Percentiles rank a stretch among this genome's conserved stretches.
phyloP scores from a whole-genome alignment of 2,329 filamentous ascomycete genomes.

The Hypoxylon sp. region DNA sequence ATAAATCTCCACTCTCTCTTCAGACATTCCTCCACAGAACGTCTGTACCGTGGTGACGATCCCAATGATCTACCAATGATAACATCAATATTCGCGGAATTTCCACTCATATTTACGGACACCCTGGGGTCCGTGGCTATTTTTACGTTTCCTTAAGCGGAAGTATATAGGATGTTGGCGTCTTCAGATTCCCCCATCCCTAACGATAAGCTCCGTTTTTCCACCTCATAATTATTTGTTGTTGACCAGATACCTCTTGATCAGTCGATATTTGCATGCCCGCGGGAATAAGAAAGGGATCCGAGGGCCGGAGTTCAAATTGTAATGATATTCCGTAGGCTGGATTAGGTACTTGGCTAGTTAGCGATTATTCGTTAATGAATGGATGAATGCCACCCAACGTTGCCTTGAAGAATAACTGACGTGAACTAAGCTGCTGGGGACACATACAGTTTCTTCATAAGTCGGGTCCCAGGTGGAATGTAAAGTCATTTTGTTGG shows the following conservation, averaged over 20 bases:
- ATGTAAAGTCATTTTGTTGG: not conserved
- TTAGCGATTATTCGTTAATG: constrained; percentile 14
- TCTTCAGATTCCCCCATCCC: constrained; percentile 7
- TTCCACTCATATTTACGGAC: constrained; percentile 4
- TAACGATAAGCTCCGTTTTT: not conserved
- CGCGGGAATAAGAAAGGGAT: constrained; percentile 11
- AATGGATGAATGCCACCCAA: constrained; percentile 20
- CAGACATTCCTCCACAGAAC: not conserved
- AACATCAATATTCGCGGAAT: constrained; percentile 1
- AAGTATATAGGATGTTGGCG: constrained; percentile 7
- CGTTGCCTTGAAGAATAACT: not conserved
- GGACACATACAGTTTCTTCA: not conserved
- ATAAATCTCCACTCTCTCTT: not conserved
- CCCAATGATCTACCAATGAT: not conserved
- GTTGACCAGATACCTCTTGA: constrained; percentile 39
- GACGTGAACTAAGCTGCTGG: not conserved
- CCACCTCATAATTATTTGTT: not conserved
- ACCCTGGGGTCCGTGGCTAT: not conserved
- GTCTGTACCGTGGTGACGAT: not conserved
- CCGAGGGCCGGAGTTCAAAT: constrained; percentile 26
- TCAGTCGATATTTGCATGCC: constrained; percentile 27
- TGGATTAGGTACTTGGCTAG: not conserved
- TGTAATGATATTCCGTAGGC: constrained; percentile 9
- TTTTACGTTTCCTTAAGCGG: not conserved
- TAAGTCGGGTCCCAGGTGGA: not conserved